Conservation (phyloP, 352 stramenopile species). For the Phytopythium chamaehyphon region DNA sequence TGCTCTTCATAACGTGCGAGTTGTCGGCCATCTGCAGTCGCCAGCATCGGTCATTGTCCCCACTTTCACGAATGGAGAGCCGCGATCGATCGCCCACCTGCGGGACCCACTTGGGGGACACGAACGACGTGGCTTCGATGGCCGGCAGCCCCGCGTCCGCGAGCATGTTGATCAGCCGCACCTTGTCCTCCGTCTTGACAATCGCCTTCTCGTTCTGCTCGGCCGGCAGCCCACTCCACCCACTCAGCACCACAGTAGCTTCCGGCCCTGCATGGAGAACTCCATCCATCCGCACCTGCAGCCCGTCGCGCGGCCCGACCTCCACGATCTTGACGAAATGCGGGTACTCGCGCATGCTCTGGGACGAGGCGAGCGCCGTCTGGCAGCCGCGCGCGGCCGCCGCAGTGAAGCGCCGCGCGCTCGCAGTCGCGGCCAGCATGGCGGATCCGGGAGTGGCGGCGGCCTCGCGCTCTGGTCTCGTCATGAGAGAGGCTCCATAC, state of each 20-base stretch:
- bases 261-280: too few species aligned
- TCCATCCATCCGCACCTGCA: conserved; percentile 83
- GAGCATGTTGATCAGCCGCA: conserved; percentile 90
- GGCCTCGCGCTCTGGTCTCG: neutral
- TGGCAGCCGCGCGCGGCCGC: too few species aligned
- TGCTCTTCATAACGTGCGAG: conserved; percentile 79
- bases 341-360: conserved; percentile 37
- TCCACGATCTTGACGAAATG: conserved; percentile 90
- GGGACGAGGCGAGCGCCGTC: conserved; percentile 9
- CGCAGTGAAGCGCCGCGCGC: conserved; percentile 2
- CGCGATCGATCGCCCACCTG: conserved; percentile 38
- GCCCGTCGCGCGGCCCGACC: conserved; percentile 93
- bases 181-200: conserved; percentile 89
- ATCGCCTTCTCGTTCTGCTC: conserved; percentile 89
- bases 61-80: neutral
- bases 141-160: conserved; percentile 82
- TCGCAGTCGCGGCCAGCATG: conserved; percentile 1
- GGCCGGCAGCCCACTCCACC: too few species aligned
- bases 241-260: too few species aligned
- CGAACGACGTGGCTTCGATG: conserved; percentile 95
- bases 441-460: neutral
- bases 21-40: conserved; percentile 90
- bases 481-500: too few species aligned
- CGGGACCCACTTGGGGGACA: conserved; percentile 96
- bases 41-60: neutral